These are phyloP conservation scores for Cladophialophora carrionii DNA, from an alignment of 2,329 filamentous ascomycete species.

Conservation along the genomic window DNA sequence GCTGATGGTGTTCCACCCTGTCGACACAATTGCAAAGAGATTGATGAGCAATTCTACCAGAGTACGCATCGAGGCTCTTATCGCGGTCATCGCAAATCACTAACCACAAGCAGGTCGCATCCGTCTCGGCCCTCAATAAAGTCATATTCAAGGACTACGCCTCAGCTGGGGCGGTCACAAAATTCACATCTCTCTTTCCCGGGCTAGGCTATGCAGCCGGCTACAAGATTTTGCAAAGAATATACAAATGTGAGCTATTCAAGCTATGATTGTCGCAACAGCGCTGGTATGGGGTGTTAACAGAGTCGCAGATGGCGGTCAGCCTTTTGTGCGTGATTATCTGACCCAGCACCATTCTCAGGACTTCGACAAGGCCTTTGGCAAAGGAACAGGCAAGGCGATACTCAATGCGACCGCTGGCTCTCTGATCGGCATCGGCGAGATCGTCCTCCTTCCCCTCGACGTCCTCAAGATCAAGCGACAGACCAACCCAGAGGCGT, in stretches of 20 bases:
- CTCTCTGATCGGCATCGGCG: constrained; percentile 93
- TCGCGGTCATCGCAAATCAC: neutral
- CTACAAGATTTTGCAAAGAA: constrained; percentile 94
- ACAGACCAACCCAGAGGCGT: constrained; percentile 98
- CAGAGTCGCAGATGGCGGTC: constrained; percentile 67
- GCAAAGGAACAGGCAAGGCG: constrained; percentile 95
- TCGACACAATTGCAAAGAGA: constrained; percentile 97
- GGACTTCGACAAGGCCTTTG: constrained; percentile 85
- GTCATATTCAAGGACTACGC: constrained; percentile 95
- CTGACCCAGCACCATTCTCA: constrained; percentile 76
- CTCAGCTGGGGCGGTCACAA: constrained; percentile 66
- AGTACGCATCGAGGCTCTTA: constrained; percentile 50
- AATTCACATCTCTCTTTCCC: constrained; percentile 95
- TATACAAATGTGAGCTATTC: constrained; percentile 76
- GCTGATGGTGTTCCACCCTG: constrained; percentile 88
- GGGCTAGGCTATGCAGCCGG: constrained; percentile 95
- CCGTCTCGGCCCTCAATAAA: constrained; percentile 70
- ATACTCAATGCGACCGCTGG: constrained; percentile 97
- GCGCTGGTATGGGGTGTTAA: neutral
- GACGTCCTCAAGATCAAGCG: constrained; percentile 99
- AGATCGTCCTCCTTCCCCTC: constrained; percentile 91
- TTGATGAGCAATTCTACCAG: constrained; percentile 97
- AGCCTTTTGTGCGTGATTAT: constrained; percentile 92
- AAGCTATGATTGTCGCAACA: neutral
- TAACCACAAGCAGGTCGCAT: constrained; percentile 55